A percentile compares a stretch with the other conserved stretches of the same genome.
These are phyloP conservation scores for Cicer arietinum DNA, from an alignment of 306 rosid species.

Conservation along the genomic window DNA sequence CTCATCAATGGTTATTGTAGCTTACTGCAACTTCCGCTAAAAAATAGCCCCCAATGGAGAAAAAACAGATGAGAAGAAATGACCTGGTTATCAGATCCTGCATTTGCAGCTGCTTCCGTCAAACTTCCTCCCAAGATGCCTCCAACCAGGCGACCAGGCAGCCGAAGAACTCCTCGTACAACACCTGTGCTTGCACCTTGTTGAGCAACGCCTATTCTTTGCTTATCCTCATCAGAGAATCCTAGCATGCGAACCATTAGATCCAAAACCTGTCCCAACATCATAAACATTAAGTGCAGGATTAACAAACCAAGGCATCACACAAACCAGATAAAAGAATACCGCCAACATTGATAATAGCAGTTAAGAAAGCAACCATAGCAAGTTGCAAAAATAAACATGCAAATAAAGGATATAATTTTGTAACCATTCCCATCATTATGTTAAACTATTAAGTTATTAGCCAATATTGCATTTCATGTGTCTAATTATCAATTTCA, in stretches of 20 bases:
- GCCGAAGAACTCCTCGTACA: conserved; percentile 86
- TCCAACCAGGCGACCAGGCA: conserved; percentile 98
- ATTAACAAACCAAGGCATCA: neutral
- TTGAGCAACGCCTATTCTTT: conserved; percentile 85
- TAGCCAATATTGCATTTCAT: conserved; percentile 18
- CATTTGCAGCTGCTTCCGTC: conserved; percentile 53
- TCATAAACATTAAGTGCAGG: conserved; percentile 33
- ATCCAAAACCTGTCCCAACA: conserved; percentile 77
- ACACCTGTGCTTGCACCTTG: conserved; percentile 88
- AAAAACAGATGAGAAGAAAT: conserved; percentile 1
- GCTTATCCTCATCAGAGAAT: conserved; percentile 88
- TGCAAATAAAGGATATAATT: conserved; percentile 22
- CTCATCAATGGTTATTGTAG: conserved; percentile 14
- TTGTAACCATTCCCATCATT: neutral
- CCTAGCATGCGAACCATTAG: conserved; percentile 98
- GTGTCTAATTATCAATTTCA: conserved; percentile 8
- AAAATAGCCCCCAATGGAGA: conserved; percentile 6
- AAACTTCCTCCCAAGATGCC: conserved; percentile 86
- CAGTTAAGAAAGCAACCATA: neutral
- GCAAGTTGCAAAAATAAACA: conserved; percentile 26
- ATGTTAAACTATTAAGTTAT: conserved; percentile 10
- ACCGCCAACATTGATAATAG: conserved; percentile 5
- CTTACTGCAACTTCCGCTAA: neutral
- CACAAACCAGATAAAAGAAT: conserved; percentile 1
- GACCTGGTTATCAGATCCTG: conserved; percentile 80